These are phyloP conservation scores for Aristolochia contorta DNA, from an alignment of 164 flowering plant species.

Conservation along the genomic window DNA sequence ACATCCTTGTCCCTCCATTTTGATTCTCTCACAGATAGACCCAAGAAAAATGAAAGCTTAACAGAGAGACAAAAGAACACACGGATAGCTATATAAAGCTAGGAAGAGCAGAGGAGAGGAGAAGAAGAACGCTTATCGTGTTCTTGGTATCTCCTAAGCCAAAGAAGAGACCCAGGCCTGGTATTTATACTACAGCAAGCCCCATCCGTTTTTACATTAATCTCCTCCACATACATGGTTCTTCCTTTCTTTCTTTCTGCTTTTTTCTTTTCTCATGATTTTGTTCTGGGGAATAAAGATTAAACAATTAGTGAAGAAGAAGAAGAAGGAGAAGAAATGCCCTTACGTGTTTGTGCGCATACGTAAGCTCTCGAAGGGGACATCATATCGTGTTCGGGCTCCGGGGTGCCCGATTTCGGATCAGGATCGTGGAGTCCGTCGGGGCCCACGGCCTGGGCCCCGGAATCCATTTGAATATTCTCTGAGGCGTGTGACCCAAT, in stretches of 20 bases:
- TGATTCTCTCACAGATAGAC: no score
- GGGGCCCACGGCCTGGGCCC: neutral
- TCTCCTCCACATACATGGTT: no score
- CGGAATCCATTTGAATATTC: neutral
- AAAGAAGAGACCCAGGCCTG: neutral
- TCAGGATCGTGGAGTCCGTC: neutral
- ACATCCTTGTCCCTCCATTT: slow-evolving; percentile 13
- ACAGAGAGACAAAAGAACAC: neutral
- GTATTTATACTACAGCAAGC: slow-evolving; percentile 5
- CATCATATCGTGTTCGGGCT: neutral
- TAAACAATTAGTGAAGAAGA: no score
- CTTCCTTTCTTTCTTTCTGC: no score
- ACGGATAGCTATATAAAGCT: neutral
- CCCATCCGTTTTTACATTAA: neutral
- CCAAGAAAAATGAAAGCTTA: no score
- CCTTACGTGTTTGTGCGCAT: slow-evolving; percentile 1
- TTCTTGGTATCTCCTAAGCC: slow-evolving; percentile 7
- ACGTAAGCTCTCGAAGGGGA: neutral
- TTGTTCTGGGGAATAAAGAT: no score
- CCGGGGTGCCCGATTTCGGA: no score
- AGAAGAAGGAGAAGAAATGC: neutral
- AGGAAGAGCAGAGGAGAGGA: slow-evolving; percentile 2
- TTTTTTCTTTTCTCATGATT: no score
- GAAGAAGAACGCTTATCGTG: slow-evolving; percentile 4
- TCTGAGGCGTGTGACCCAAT: neutral